Evolutionary conservation across 2,329 filamentous ascomycete genomes (phyloP).

Genomic region (Colletotrichum higginsianum): DNA sequence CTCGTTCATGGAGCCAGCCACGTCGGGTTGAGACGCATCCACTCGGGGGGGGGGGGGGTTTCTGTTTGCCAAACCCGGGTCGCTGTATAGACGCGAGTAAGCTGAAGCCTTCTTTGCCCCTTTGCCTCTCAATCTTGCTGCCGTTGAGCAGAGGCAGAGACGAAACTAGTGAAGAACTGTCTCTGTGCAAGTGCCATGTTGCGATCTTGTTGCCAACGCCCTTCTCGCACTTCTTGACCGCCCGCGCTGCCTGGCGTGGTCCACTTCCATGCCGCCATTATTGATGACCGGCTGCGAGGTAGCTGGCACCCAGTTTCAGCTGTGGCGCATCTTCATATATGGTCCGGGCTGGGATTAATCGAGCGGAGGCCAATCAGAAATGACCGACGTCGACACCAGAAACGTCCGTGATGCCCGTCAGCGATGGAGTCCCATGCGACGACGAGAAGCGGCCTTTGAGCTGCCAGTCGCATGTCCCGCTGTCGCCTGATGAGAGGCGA

Average conservation of each 20-base stretch:
- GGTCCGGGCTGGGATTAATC: slow-evolving; percentile 46
- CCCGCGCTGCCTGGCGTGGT: slow-evolving; percentile 3
- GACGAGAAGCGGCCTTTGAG: neutral
- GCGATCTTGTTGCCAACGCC: slow-evolving; percentile 27
- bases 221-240: slow-evolving; percentile 6
- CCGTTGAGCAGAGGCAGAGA: slow-evolving; percentile 32
- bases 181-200: slow-evolving; percentile 35
- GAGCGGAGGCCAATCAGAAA: slow-evolving; percentile 49
- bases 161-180: slow-evolving; percentile 30
- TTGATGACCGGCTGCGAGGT: slow-evolving; percentile 17
- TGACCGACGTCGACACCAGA: slow-evolving; percentile 19
- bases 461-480: slow-evolving; percentile 27
- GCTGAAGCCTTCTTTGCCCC: slow-evolving; percentile 13
- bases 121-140: neutral
- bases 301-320: slow-evolving; percentile 51
- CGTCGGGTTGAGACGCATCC: slow-evolving; percentile 34
- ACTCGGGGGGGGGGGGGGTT: slow-evolving; percentile 2
- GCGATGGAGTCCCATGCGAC: slow-evolving; percentile 40
- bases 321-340: slow-evolving; percentile 53
- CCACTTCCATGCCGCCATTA: slow-evolving; percentile 24
- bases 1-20: neutral
- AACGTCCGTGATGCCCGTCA: slow-evolving; percentile 46
- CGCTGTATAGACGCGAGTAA: slow-evolving; percentile 38
- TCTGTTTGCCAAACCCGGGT: slow-evolving; percentile 2
- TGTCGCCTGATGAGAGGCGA: slow-evolving; percentile 32